Evolutionary conservation across 768 basidiomycete species (phyloP).

Genomic region (Chalciporus chontae): DNA sequence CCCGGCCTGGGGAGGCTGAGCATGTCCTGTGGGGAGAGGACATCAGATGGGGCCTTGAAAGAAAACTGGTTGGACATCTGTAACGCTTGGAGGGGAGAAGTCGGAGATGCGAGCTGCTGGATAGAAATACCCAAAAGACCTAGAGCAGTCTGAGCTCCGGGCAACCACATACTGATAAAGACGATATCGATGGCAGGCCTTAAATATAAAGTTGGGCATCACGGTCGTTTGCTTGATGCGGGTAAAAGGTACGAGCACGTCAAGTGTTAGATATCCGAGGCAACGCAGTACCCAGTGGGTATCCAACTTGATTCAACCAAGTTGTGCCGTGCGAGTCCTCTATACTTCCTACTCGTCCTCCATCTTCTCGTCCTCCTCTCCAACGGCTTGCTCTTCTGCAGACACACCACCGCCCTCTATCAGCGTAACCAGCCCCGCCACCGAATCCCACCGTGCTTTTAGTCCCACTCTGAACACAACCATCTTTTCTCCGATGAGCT

Average conservation of each 20-base stretch:
- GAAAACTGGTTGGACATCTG: conserved; percentile 41
- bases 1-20: conserved; percentile 68
- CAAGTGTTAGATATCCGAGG: no score
- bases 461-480: conserved; percentile 77
- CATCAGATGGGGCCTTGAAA: conserved; percentile 54
- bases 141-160: conserved; percentile 26
- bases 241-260: no score
- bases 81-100: conserved; percentile 7
- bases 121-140: conserved; percentile 52
- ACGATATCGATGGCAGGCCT: conserved; percentile 8
- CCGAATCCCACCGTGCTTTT: conserved; percentile 68
- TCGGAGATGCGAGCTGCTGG: conserved; percentile 41
- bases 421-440: conserved; percentile 60
- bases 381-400: conserved; percentile 31
- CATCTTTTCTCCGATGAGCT: conserved; percentile 88
- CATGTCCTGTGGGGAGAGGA: conserved; percentile 71
- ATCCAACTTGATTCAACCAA: background rate
- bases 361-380: conserved; percentile 42
- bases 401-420: conserved; percentile 44
- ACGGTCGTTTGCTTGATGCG: background rate
- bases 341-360: conserved; percentile 40
- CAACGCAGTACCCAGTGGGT: background rate
- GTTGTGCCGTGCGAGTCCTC: no score
- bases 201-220: conserved; percentile 1
- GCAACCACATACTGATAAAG: conserved; percentile 42